Conservation (phyloP, 441 rosid genomes). For the Arabidopsis hybrid region DNA sequence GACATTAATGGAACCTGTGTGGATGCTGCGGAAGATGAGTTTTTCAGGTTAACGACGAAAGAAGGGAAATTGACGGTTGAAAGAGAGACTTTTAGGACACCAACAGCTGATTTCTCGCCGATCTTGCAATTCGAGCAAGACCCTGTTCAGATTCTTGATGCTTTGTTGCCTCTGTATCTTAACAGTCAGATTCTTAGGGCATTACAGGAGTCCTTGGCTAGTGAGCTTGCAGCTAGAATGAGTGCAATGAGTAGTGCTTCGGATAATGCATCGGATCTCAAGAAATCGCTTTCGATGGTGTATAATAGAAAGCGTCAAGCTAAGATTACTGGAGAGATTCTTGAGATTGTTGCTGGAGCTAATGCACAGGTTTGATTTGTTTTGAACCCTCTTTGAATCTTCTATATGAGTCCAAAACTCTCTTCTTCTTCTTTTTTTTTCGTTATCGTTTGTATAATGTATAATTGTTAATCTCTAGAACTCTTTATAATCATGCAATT, state of each 20-base stretch:
- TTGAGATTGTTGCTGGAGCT: constrained; percentile 97
- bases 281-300: constrained; percentile 62
- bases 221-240: constrained; percentile 96
- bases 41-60: constrained; percentile 84
- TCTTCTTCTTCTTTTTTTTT: not conserved
- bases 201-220: constrained; percentile 90
- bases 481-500: constrained; percentile 31
- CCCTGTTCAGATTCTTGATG: constrained; percentile 97
- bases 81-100: constrained; percentile 68
- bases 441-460: constrained; percentile 32
- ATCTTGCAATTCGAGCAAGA: constrained; percentile 95
- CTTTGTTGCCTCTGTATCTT: constrained; percentile 83
- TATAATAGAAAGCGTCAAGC: constrained; percentile 95
- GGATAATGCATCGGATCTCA: constrained; percentile 83
- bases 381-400: constrained; percentile 10
- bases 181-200: constrained; percentile 97
- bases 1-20: constrained; percentile 85
- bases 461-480: constrained; percentile 40
- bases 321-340: constrained; percentile 91
- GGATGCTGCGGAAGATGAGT: constrained; percentile 92
- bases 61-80: constrained; percentile 88
- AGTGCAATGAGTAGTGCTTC: constrained; percentile 94
- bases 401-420: not conserved
- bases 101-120: constrained; percentile 61
- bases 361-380: constrained; percentile 56